A percentile compares a stretch with the other conserved stretches of the same genome.
Conservation (phyloP, 2,329 filamentous ascomycete species). For the Lecanoromycetidae sp. region DNA sequence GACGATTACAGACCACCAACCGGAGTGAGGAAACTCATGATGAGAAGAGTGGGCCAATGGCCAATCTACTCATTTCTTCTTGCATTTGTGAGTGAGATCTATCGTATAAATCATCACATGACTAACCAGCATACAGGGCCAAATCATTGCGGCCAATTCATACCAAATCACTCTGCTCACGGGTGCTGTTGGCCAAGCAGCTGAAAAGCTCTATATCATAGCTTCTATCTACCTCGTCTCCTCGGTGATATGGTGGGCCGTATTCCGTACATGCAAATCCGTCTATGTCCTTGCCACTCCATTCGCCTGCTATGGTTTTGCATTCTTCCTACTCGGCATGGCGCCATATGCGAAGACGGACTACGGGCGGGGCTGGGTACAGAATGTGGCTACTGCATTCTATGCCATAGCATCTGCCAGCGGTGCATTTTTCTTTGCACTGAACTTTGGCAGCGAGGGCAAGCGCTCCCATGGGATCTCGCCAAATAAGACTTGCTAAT, state of each 20-base stretch:
- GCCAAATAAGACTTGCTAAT: background rate
- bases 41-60: conserved; percentile 50
- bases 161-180: conserved; percentile 58
- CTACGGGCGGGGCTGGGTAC: conserved; percentile 39
- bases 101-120: background rate
- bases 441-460: conserved; percentile 55
- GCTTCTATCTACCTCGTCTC: conserved; percentile 47
- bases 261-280: conserved; percentile 47
- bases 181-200: conserved; percentile 48
- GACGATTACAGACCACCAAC: conserved; percentile 45
- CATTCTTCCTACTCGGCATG: conserved; percentile 51
- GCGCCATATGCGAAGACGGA: conserved; percentile 41
- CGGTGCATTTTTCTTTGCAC: conserved; percentile 53
- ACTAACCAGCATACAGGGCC: conserved; percentile 25
- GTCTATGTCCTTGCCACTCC: conserved; percentile 47
- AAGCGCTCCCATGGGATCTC: background rate
- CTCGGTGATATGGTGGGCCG: conserved; percentile 50
- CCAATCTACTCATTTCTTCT: conserved; percentile 51
- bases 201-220: conserved; percentile 48
- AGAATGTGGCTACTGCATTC: conserved; percentile 48
- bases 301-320: conserved; percentile 51
- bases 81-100: conserved; percentile 32
- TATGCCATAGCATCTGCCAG: conserved; percentile 52
- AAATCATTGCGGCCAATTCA: conserved; percentile 53
- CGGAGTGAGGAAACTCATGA: conserved; percentile 43